Conservation (phyloP, 148 eudicot species). For the Bassia scoparia region DNA sequence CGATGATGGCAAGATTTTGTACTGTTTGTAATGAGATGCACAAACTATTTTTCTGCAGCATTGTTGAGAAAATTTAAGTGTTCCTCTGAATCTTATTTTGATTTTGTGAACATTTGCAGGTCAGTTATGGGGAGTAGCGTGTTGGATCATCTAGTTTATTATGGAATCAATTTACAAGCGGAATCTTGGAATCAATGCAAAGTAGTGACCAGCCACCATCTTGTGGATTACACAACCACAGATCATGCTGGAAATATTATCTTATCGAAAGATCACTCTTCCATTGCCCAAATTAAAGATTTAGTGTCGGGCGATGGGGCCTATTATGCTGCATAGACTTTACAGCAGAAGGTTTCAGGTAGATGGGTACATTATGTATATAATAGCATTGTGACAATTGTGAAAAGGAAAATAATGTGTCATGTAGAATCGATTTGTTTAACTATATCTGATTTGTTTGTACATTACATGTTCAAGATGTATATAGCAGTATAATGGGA, state of each 20-base stretch:
- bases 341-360: not conserved
- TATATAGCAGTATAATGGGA: no score
- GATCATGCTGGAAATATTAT: slow-evolving; percentile 63
- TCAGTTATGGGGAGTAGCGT: slow-evolving; percentile 84
- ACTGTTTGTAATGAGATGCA: no score
- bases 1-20: no score
- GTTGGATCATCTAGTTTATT: slow-evolving; percentile 70
- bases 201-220: slow-evolving; percentile 51
- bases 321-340: not conserved
- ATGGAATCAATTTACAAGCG: slow-evolving; percentile 58
- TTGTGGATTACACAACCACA: slow-evolving; percentile 36
- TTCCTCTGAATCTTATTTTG: not conserved
- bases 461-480: no score
- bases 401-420: not conserved
- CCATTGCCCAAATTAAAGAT: slow-evolving; percentile 30
- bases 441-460: no score
- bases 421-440: no score
- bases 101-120: slow-evolving; percentile 37
- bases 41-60: no score
- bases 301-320: slow-evolving; percentile 13
- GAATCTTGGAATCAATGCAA: slow-evolving; percentile 53
- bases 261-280: slow-evolving; percentile 40
- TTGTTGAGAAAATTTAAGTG: no score
- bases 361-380: not conserved
- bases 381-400: not conserved